These are phyloP conservation scores for Adiantum capillusveneris DNA, from an alignment of 75 land plant species.

Conservation along the genomic window DNA sequence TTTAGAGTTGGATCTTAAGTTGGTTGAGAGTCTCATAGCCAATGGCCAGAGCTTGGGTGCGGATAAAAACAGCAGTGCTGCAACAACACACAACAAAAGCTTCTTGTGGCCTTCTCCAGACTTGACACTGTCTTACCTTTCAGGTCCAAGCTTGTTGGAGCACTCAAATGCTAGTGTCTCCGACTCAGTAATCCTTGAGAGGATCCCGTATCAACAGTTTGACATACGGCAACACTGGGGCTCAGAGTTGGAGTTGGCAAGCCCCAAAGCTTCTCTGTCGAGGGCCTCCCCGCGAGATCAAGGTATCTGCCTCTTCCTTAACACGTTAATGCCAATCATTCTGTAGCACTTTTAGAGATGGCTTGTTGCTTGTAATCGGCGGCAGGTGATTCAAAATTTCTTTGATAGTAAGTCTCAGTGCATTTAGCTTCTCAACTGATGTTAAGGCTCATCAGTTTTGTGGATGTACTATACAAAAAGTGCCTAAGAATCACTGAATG, in stretches of 20 bases:
- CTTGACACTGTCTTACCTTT: neutral
- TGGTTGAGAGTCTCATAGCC: slow-evolving; percentile 17
- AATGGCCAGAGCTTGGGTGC: neutral
- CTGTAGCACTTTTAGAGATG: neutral
- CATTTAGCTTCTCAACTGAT: no score
- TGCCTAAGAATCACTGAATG: no score
- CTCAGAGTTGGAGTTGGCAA: slow-evolving; percentile 25
- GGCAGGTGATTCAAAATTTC: no score
- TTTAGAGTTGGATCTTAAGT: slow-evolving; percentile 15
- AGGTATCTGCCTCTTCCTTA: slow-evolving; percentile 4
- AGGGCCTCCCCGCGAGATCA: neutral
- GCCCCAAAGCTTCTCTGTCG: slow-evolving; percentile 18
- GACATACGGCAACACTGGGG: slow-evolving; percentile 22
- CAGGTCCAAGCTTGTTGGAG: neutral
- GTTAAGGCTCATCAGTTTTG: no score
- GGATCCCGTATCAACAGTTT: neutral
- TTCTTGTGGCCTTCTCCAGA: neutral
- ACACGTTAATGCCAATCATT: no score
- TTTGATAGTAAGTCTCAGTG: no score
- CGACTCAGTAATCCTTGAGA: neutral
- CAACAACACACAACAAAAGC: no score
- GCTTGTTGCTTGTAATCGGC: no score
- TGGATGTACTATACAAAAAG: no score
- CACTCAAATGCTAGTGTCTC: neutral
- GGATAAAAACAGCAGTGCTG: no score